Conservation (phyloP, 257 asterid species). For the Schizonepeta tenuifolia region DNA sequence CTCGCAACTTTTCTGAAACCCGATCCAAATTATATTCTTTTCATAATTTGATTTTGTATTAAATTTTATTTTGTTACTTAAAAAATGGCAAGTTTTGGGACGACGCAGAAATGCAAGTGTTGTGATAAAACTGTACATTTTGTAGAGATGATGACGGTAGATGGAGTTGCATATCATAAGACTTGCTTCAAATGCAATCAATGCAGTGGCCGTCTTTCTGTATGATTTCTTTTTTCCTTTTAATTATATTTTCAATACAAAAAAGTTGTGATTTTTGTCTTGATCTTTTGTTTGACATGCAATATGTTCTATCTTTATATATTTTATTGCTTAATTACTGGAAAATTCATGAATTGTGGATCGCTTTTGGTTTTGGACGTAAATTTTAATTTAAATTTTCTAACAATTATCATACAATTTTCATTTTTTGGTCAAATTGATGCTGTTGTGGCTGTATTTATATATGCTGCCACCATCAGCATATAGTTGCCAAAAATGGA, state of each 20-base stretch:
- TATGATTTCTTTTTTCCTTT: constrained; percentile 21
- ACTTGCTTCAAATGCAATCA: constrained; percentile 67
- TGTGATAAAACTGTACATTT: constrained; percentile 68
- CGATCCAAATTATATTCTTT: not conserved
- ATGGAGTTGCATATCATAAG: constrained; percentile 62
- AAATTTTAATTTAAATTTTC: too few species aligned
- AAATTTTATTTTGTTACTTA: not conserved
- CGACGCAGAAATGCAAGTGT: constrained; percentile 57
- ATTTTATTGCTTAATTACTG: too few species aligned
- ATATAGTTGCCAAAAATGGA: too few species aligned
- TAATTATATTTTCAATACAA: not conserved
- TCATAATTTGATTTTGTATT: not conserved
- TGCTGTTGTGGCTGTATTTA: too few species aligned
- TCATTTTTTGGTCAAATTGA: too few species aligned
- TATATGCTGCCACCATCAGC: too few species aligned
- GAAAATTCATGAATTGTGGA: too few species aligned
- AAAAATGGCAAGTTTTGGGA: constrained; percentile 37
- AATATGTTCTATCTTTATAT: too few species aligned
- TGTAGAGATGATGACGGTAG: constrained; percentile 63
- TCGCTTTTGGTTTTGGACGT: too few species aligned
- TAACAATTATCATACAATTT: too few species aligned
- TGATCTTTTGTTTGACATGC: too few species aligned
- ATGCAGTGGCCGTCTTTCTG: constrained; percentile 62
- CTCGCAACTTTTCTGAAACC: not conserved
- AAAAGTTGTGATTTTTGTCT: too few species aligned